A percentile compares a stretch with the other conserved stretches of the same genome.
Conservation (phyloP, 768 basidiomycete species). For the Mycena rosella region DNA sequence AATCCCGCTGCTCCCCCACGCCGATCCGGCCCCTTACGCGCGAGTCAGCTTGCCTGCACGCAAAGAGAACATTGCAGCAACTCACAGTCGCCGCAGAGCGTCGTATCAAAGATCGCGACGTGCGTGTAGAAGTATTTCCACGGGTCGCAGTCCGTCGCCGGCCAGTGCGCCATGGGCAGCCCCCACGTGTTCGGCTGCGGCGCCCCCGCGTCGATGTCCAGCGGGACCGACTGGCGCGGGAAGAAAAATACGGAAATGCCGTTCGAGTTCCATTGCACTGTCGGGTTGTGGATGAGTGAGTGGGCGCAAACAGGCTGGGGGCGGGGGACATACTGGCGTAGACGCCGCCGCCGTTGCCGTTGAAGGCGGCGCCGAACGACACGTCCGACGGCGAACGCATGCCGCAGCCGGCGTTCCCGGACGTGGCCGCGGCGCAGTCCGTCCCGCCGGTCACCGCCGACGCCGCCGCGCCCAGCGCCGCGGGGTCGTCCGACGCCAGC, state of each 20-base stretch:
- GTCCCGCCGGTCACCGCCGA: slow-evolving; percentile 71
- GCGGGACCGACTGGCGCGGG: slow-evolving; percentile 76
- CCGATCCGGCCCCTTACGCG: slow-evolving; percentile 67
- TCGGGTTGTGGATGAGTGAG: slow-evolving; percentile 18
- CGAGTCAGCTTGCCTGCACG: background rate
- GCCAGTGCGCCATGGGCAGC: slow-evolving; percentile 82
- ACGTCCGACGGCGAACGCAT: slow-evolving; percentile 69
- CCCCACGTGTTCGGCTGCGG: slow-evolving; percentile 87
- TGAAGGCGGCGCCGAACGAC: slow-evolving; percentile 90
- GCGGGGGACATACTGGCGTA: slow-evolving; percentile 79
- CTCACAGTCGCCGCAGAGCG: slow-evolving; percentile 84
- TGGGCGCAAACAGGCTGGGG: slow-evolving; percentile 8
- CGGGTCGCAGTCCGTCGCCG: slow-evolving; percentile 79
- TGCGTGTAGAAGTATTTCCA: slow-evolving; percentile 85
- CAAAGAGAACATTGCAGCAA: background rate
- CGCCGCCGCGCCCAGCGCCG: slow-evolving; percentile 69
- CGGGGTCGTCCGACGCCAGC: slow-evolving; percentile 62
- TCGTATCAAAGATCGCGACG: slow-evolving; percentile 86
- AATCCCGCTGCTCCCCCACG: slow-evolving; percentile 80
- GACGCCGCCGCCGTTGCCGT: slow-evolving; percentile 86
- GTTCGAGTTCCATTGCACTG: slow-evolving; percentile 81
- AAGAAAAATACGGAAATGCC: slow-evolving; percentile 91
- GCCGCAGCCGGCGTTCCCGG: slow-evolving; percentile 87
- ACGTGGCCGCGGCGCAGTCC: slow-evolving; percentile 78
- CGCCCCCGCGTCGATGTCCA: slow-evolving; percentile 78